A percentile compares a stretch with the other conserved stretches of the same genome.
These are phyloP conservation scores for Ormosia emarginata DNA, from an alignment of 306 rosid species.

Conservation along the genomic window DNA sequence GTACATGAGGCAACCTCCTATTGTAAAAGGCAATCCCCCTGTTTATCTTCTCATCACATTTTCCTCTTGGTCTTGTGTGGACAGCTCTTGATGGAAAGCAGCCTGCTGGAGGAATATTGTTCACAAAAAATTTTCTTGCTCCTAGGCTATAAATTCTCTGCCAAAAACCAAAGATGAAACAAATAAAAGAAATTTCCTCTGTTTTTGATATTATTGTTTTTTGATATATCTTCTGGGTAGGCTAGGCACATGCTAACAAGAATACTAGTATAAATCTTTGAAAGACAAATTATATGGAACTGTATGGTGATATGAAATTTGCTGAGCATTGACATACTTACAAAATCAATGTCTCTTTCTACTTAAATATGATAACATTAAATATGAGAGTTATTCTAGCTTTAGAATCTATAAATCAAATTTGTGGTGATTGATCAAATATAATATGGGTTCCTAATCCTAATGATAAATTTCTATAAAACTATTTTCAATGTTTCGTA, in stretches of 20 bases:
- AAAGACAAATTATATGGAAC: no score
- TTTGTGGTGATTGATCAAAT: no score
- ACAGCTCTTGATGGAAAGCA: slow-evolving; percentile 31
- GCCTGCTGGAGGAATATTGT: slow-evolving; percentile 37
- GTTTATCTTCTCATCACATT: slow-evolving; percentile 24
- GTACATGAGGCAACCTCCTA: not conserved
- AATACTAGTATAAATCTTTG: no score
- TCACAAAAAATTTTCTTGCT: slow-evolving; percentile 35
- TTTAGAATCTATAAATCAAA: no score
- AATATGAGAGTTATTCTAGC: no score
- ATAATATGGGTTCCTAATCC: no score
- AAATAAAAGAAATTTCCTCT: not conserved
- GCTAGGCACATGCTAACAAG: not conserved
- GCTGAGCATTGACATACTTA: not conserved
- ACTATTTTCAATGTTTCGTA: no score
- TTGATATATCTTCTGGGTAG: not conserved
- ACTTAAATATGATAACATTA: no score
- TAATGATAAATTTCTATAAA: no score
- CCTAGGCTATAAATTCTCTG: slow-evolving; percentile 37
- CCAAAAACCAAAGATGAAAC: not conserved
- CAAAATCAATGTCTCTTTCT: not conserved
- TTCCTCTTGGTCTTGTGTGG: slow-evolving; percentile 14
- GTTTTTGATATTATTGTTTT: not conserved
- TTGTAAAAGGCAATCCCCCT: slow-evolving; percentile 10
- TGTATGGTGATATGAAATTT: not conserved